Evolutionary conservation across 306 rosid genomes (phyloP).

Genomic region (Vicia faba): DNA sequence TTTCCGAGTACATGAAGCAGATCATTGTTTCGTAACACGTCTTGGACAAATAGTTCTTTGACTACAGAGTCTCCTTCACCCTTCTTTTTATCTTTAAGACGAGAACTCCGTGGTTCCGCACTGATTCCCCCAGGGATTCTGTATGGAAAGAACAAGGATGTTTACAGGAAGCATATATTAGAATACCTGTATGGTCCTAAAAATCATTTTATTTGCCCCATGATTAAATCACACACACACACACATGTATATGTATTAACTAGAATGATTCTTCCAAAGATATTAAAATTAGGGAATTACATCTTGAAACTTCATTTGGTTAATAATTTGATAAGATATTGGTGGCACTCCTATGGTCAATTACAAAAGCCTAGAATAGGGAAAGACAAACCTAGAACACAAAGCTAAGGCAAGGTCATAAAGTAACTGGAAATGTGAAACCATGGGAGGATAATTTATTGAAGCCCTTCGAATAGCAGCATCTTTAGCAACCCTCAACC

Average conservation of each 20-base stretch:
- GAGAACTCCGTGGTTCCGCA: constrained; percentile 88
- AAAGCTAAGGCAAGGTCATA: constrained; percentile 95
- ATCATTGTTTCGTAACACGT: constrained; percentile 70
- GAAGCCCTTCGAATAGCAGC: constrained; percentile 99
- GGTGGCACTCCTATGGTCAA: constrained; percentile 21
- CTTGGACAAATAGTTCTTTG: constrained; percentile 83
- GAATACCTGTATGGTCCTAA: constrained; percentile 27
- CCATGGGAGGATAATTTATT: constrained; percentile 96
- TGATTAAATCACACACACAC: constrained; percentile 17
- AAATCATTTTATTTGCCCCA: constrained; percentile 28
- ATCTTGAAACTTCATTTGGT: constrained; percentile 20
- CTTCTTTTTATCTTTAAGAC: constrained; percentile 87
- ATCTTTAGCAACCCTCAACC: constrained; percentile 96
- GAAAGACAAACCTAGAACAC: constrained; percentile 78
- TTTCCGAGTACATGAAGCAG: constrained; percentile 79
- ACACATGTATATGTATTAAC: constrained; percentile 3
- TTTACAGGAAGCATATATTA: constrained; percentile 24
- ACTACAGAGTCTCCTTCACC: constrained; percentile 92
- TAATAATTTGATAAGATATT: constrained; percentile 14
- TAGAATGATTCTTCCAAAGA: constrained; percentile 25
- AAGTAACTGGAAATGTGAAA: constrained; percentile 95
- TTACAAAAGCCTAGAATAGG: constrained; percentile 32
- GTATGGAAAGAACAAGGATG: constrained; percentile 44
- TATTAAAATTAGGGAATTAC: constrained; percentile 23
- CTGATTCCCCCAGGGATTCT: constrained; percentile 61